Conservation (phyloP, 495 filamentous ascomycete genomes). For the Viridothelium virens region DNA sequence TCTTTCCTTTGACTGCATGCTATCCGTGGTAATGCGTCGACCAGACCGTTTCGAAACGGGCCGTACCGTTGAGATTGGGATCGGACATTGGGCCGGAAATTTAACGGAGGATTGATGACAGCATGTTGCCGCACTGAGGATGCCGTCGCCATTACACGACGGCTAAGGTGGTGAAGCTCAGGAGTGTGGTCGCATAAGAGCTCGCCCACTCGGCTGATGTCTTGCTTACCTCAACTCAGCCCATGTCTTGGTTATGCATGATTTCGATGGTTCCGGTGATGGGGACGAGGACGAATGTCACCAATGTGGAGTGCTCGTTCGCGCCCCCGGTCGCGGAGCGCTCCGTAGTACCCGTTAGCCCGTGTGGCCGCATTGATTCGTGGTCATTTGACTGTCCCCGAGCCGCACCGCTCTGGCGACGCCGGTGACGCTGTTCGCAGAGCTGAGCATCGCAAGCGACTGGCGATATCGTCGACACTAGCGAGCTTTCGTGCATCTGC, state of each 20-base stretch:
- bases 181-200: too few species aligned
- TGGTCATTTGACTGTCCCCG: slow-evolving; percentile 1
- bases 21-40: background rate
- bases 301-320: too few species aligned
- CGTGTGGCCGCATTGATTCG: slow-evolving; percentile 4
- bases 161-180: too few species aligned
- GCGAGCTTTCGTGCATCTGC: background rate
- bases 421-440: background rate
- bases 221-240: background rate
- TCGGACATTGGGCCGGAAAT: background rate
- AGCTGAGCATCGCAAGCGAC: background rate
- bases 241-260: background rate
- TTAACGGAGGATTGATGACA: too few species aligned
- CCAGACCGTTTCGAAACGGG: background rate
- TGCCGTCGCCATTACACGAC: too few species aligned
- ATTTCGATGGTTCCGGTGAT: background rate
- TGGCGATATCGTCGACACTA: background rate
- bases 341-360: slow-evolving; percentile 5
- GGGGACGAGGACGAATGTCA: background rate
- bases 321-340: slow-evolving; percentile 4
- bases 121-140: too few species aligned
- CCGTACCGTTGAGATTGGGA: slow-evolving; percentile 8
- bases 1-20: background rate
- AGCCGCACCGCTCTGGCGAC: background rate
- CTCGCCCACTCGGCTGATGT: too few species aligned